Percentiles rank a stretch among this genome's conserved stretches.
Conservation (phyloP, 2,329 filamentous ascomycete species). For the Colletotrichum horii region DNA sequence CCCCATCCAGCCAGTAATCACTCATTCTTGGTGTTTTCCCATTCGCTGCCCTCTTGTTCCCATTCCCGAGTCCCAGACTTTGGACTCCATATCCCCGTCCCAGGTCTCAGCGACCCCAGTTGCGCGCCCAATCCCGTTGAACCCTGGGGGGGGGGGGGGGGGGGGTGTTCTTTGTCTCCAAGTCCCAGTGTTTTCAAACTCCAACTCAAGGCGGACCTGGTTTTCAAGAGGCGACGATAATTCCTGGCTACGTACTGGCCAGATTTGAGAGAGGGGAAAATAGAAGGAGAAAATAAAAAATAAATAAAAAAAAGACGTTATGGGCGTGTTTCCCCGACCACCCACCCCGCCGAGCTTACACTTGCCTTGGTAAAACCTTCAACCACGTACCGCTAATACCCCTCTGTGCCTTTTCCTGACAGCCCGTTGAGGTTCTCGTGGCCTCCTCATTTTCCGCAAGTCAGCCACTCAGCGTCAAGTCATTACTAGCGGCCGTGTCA, state of each 20-base stretch:
- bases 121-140: constrained; percentile 1
- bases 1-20: background rate
- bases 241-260: background rate
- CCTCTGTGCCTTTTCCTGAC: background rate
- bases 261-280: background rate
- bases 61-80: background rate
- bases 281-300: background rate
- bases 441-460: background rate
- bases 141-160: background rate
- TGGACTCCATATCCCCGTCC: background rate
- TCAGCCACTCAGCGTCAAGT: constrained; percentile 9
- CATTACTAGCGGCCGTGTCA: constrained; percentile 20
- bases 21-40: background rate
- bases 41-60: background rate
- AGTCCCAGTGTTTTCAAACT: background rate
- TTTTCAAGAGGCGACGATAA: background rate
- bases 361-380: background rate
- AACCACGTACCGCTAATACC: background rate
- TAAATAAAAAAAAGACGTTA: background rate
- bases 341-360: background rate
- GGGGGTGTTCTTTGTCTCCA: background rate
- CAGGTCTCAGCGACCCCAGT: background rate
- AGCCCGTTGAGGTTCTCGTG: constrained; percentile 6
- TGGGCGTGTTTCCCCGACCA: background rate
- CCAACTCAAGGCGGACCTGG: background rate